These are phyloP conservation scores for Adiantum capillusveneris DNA, from an alignment of 75 land plant genomes.

Conservation along the genomic window DNA sequence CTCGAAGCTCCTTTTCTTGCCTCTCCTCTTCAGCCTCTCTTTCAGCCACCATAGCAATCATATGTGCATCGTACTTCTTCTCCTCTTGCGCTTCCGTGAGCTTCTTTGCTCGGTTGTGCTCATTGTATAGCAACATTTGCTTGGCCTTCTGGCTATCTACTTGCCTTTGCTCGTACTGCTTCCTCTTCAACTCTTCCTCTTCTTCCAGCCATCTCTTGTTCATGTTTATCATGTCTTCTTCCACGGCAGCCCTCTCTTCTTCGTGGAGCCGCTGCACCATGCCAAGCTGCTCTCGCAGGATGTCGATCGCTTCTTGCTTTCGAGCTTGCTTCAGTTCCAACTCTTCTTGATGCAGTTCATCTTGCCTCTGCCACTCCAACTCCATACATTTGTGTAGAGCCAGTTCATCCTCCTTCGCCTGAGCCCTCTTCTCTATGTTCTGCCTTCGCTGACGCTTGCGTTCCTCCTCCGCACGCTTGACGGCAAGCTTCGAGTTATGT, in stretches of 20 bases:
- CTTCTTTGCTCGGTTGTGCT: neutral
- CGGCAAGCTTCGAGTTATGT: constrained; percentile 30
- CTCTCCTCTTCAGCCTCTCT: constrained; percentile 28
- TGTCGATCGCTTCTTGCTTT: constrained; percentile 31
- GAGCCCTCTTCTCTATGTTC: constrained; percentile 8
- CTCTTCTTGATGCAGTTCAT: neutral
- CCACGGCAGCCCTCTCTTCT: constrained; percentile 23
- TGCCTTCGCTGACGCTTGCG: constrained; percentile 7
- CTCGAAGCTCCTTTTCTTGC: constrained; percentile 25
- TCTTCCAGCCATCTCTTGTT: constrained; percentile 21
- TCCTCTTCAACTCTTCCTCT: constrained; percentile 6
- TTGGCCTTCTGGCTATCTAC: constrained; percentile 14
- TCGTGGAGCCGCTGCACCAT: constrained; percentile 20
- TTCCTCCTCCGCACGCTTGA: constrained; percentile 28
- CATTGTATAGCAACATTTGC: constrained; percentile 3
- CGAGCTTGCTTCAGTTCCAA: neutral
- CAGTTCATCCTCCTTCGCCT: constrained; percentile 4
- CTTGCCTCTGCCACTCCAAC: neutral
- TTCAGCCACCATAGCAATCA: constrained; percentile 20
- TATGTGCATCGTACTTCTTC: constrained; percentile 12
- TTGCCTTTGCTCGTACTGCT: constrained; percentile 9
- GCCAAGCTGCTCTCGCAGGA: constrained; percentile 21
- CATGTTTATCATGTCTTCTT: constrained; percentile 28
- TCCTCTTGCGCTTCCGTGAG: neutral
- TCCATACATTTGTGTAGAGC: neutral